Evolutionary conservation across 495 filamentous ascomycete genomes (phyloP), one percentile per base, ranked within the genome.

Genomic region (Daldinia concentrica): DNA sequence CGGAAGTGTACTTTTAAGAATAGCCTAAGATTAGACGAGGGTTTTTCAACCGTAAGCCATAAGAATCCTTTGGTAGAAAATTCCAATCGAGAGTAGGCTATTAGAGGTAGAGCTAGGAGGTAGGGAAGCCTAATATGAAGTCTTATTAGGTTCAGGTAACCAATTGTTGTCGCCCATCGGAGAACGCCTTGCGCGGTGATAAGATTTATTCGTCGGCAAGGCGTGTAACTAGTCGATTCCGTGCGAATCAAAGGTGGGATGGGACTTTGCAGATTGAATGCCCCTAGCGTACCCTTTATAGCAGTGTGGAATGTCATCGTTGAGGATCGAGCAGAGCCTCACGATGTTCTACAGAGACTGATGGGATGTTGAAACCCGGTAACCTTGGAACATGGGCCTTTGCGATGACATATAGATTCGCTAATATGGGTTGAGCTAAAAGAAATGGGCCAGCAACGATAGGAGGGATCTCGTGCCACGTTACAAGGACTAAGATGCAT

Each of bases 381-480:
- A 24, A 62, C 41, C 43, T 27, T 62, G 36, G 60, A 57, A 52
- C 58, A 54, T 36, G n/a, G 34, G 37, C 45, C 24, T 36, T 32
- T 27, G 30, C 43, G 27, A 34, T 56, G 54, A 50, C 54, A 45
- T 58, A 34, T 52, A 39, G 65, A 34, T 65, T 51, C 26, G 22
- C 62, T 62, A 66, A 37, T 72, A 57, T 45, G 50, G 19, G 50
- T n/a, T 36, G 30, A 36, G 24, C 32, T 69, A 69, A 66, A 66
- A 64, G 50, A 66, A 65, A 69, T 69, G 34, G 36, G 8, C 17
- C 15, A 26, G 19, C 43, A 66, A 24, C 58, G 52, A 69, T 62
- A 66, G 66, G 66, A 56, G 51, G 32, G 57, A 73, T 69, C 66
- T 69, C 48, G 66, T 73, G 58, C 51, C 52, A 73, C 66, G 66